phyloP scores from a whole-genome alignment of 805 yeast genomes.

The Starmerella bombicola region DNA sequence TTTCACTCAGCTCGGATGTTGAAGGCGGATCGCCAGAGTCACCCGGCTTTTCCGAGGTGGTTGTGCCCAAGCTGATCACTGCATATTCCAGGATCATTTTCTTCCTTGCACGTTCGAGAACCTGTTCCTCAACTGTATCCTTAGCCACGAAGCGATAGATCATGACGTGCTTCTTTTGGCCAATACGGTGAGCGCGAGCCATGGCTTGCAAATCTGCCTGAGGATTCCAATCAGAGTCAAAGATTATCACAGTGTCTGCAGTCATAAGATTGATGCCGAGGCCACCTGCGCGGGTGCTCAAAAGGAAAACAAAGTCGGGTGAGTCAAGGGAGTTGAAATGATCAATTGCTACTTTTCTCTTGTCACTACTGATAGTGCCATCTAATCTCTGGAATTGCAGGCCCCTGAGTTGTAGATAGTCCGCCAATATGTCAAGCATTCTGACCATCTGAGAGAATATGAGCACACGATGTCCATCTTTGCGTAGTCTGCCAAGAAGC shows the following conservation, averaged over 20 bases:
- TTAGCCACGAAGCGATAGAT: slow-evolving; percentile 96
- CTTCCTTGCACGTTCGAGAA: slow-evolving; percentile 88
- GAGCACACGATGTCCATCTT: slow-evolving; percentile 92
- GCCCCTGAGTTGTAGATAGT: slow-evolving; percentile 78
- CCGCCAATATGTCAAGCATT: slow-evolving; percentile 89
- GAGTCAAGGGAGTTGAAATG: slow-evolving; percentile 92
- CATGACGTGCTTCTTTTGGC: slow-evolving; percentile 97
- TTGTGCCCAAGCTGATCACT: slow-evolving; percentile 90
- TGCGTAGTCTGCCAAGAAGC: slow-evolving; percentile 63
- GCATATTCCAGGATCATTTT: slow-evolving; percentile 98
- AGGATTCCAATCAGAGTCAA: slow-evolving; percentile 91
- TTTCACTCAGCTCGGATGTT: slow-evolving; percentile 76
- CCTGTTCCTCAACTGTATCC: slow-evolving; percentile 96
- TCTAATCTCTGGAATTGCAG: slow-evolving; percentile 83
- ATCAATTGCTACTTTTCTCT: slow-evolving; percentile 87
- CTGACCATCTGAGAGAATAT: slow-evolving; percentile 97
- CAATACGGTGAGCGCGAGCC: slow-evolving; percentile 97
- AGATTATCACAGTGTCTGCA: slow-evolving; percentile 95
- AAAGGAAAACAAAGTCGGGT: slow-evolving; percentile 75
- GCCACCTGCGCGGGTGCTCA: slow-evolving; percentile 98
- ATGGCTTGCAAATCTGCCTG: slow-evolving; percentile 98
- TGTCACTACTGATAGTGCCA: slow-evolving; percentile 91
- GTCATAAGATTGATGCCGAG: slow-evolving; percentile 97
- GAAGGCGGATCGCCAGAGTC: slow-evolving; percentile 47
- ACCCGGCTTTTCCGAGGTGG: slow-evolving; percentile 45